Conservation (phyloP, 495 filamentous ascomycete species). For the Lophium mytilinum region DNA sequence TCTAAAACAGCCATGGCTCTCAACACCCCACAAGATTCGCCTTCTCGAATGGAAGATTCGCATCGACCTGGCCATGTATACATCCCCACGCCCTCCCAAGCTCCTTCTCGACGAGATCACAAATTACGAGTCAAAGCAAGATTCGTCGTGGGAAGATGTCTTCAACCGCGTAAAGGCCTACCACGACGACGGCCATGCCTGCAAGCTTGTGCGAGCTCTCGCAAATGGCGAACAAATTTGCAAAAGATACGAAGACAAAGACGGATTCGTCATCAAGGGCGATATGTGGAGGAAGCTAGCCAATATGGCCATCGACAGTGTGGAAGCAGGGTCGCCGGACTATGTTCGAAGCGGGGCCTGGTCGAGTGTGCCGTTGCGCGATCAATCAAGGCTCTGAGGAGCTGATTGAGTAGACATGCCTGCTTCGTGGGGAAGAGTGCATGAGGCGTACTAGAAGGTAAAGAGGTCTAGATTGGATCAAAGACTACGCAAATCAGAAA, state of each 20-base stretch:
- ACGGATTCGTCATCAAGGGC: constrained; percentile 48
- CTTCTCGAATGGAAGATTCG: constrained; percentile 67
- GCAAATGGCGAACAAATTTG: constrained; percentile 44
- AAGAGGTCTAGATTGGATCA: too few relatives aligned
- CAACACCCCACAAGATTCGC: constrained; percentile 47
- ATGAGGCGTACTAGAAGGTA: too few relatives aligned
- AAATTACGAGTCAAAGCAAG: constrained; percentile 40
- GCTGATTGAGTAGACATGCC: too few relatives aligned
- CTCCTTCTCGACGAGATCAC: constrained; percentile 46
- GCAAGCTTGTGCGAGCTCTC: constrained; percentile 64
- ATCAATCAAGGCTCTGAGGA: too few relatives aligned
- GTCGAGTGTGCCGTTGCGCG: too few relatives aligned
- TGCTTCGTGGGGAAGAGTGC: too few relatives aligned
- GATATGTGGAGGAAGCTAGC: constrained; percentile 62
- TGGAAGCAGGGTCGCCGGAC: too few relatives aligned
- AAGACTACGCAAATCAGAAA: too few relatives aligned
- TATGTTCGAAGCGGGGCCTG: too few relatives aligned
- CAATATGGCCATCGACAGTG: constrained; percentile 42
- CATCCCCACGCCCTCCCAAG: constrained; percentile 47
- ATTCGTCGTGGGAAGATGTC: constrained; percentile 45
- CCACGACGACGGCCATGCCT: constrained; percentile 67
- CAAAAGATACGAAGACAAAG: constrained; percentile 23
- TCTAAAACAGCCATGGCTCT: constrained; percentile 34
- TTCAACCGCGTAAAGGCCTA: constrained; percentile 45
- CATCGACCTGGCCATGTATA: constrained; percentile 58